Percentiles rank a stretch among this genome's conserved stretches.
phyloP scores from a whole-genome alignment of 1,139 yeast genomes.

The Williopsis jadinii region DNA sequence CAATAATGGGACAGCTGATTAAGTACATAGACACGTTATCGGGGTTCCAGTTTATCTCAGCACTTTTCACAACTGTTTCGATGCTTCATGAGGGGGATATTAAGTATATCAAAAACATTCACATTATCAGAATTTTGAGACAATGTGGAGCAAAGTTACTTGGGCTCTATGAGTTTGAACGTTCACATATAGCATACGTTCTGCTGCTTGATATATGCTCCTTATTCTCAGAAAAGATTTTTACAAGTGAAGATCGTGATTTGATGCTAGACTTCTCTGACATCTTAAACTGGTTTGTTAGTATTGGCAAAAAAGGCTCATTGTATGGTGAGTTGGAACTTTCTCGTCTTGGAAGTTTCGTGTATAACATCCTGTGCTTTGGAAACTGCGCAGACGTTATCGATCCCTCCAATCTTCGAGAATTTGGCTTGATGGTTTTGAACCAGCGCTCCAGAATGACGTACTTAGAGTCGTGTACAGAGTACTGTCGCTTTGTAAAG shows the following conservation, averaged over 20 bases:
- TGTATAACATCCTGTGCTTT: slow-evolving; percentile 4
- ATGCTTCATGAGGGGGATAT: slow-evolving; percentile 3
- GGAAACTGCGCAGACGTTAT: slow-evolving; percentile 2
- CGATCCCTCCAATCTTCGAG: not conserved
- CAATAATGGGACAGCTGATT: too few species aligned
- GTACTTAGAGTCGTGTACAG: not conserved
- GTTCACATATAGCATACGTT: slow-evolving; percentile 10
- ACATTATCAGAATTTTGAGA: slow-evolving; percentile 8
- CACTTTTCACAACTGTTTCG: slow-evolving; percentile 8
- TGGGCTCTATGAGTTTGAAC: slow-evolving; percentile 8
- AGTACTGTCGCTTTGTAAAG: too few species aligned
- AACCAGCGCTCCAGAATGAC: slow-evolving; percentile 6
- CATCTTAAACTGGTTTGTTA: slow-evolving; percentile 12
- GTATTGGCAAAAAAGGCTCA: slow-evolving; percentile 5
- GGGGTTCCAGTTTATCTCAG: slow-evolving; percentile 4
- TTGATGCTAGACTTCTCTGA: slow-evolving; percentile 11
- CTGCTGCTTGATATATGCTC: slow-evolving; percentile 7
- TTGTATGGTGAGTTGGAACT: slow-evolving; percentile 8
- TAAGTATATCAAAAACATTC: slow-evolving; percentile 3
- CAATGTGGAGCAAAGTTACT: slow-evolving; percentile 13
- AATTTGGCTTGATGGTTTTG: slow-evolving; percentile 1
- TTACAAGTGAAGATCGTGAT: slow-evolving; percentile 4
- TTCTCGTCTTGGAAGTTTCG: slow-evolving; percentile 2
- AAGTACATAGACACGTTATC: too few species aligned
- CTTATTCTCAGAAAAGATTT: slow-evolving; percentile 4